Percentiles rank a stretch among this genome's conserved stretches.
Conservation (phyloP, 176 grass and related monocot species). For the Neostapfia colusana region DNA sequence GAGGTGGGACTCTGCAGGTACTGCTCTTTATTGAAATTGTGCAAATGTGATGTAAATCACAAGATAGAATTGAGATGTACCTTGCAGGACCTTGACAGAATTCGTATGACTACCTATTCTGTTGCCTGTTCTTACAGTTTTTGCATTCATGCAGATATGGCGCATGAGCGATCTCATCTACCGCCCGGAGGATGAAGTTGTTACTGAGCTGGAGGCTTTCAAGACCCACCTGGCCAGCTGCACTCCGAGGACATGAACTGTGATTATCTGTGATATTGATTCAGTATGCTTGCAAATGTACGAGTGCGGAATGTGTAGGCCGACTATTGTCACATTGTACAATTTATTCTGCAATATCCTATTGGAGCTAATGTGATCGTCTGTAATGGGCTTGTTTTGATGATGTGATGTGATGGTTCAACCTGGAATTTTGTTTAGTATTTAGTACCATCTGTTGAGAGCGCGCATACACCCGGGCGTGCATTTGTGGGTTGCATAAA, state of each 20-base stretch:
- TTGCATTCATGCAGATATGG: slow-evolving; percentile 72
- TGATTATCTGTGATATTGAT: slow-evolving; percentile 29
- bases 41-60: slow-evolving; percentile 16
- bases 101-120: neutral
- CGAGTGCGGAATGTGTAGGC: slow-evolving; percentile 19
- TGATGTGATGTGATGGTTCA: neutral
- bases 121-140: neutral
- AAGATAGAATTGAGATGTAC: neutral
- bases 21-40: slow-evolving; percentile 23
- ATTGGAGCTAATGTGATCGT: slow-evolving; percentile 13
- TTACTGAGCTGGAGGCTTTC: slow-evolving; percentile 84
- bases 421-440: neutral
- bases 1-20: slow-evolving; percentile 97
- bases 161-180: slow-evolving; percentile 87
- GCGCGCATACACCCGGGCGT: too few species aligned
- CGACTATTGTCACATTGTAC: slow-evolving; percentile 30
- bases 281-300: too few species aligned
- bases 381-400: neutral
- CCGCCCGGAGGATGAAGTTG: slow-evolving; percentile 73
- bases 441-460: too few species aligned
- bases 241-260: slow-evolving; percentile 47
- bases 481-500: too few species aligned
- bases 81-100: neutral
- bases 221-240: slow-evolving; percentile 66
- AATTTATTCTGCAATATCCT: slow-evolving; percentile 20